Conservation (phyloP, 805 yeast genomes). For the Kurtzmaniella fragi region DNA sequence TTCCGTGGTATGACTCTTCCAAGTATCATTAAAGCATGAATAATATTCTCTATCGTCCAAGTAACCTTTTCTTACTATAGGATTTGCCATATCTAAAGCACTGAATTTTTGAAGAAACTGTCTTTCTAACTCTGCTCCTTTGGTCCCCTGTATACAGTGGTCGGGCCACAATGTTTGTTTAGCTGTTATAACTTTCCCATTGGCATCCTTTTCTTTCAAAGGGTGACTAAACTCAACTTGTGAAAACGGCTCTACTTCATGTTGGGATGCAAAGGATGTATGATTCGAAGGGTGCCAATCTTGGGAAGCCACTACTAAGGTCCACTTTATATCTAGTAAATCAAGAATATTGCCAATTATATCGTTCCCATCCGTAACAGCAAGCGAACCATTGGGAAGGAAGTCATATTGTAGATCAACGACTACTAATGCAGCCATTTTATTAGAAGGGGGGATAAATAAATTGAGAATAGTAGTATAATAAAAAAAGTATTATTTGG, state of each 20-base stretch:
- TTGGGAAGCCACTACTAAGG: slow-evolving; percentile 62
- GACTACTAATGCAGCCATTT: slow-evolving; percentile 52
- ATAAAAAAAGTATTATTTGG: too few relatives aligned
- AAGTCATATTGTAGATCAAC: slow-evolving; percentile 88
- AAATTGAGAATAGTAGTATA: too few relatives aligned
- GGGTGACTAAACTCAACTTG: slow-evolving; percentile 50
- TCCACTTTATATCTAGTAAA: slow-evolving; percentile 51
- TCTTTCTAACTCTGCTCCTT: slow-evolving; percentile 60
- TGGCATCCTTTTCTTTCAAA: slow-evolving; percentile 18
- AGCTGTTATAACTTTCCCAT: slow-evolving; percentile 19
- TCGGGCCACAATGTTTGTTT: slow-evolving; percentile 77
- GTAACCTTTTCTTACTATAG: slow-evolving; percentile 64
- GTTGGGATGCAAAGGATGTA: slow-evolving; percentile 74
- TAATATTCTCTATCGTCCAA: slow-evolving; percentile 74
- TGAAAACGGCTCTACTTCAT: slow-evolving; percentile 48
- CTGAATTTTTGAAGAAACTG: slow-evolving; percentile 38
- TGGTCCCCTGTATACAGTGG: slow-evolving; percentile 74
- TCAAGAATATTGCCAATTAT: slow-evolving; percentile 49
- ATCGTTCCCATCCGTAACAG: slow-evolving; percentile 60
- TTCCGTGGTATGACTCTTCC: slow-evolving; percentile 70
- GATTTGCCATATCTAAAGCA: slow-evolving; percentile 26
- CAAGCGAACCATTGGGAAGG: slow-evolving; percentile 72
- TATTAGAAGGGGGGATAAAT: background rate
- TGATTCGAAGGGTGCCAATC: slow-evolving; percentile 89
- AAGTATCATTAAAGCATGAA: slow-evolving; percentile 79